Evolutionary conservation across 495 filamentous ascomycete species (phyloP), one percentile per base, ranked within the genome.

Genomic region (Aspergillus ellipticus): DNA sequence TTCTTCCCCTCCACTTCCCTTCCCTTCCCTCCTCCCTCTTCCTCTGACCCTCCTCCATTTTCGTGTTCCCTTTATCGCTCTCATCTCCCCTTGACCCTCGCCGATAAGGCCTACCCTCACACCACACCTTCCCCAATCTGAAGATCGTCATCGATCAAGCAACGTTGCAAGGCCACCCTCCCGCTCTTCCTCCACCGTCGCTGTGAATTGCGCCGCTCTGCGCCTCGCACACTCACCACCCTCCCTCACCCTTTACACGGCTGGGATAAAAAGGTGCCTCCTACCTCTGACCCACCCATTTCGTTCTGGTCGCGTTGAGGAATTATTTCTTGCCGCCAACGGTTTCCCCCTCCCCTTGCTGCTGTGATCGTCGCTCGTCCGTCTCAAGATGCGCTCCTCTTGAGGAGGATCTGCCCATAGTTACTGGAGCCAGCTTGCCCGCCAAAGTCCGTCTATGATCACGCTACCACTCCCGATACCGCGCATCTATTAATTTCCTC

Each of bases 301-400:
- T 37, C 53, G 9, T 6, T n/a, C 35, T 48, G 51, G 26, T 42
- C 45, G 48, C 26, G 47, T 56, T 53, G 58, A 49, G 11, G 54
- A 33, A 22, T 48, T 53, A 17, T 17, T 17, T 55, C 31, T 47
- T 28, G 24, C 53, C 47, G 43, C 24, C 17, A 49, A 41, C 24
- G 37, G 49, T 50, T 50, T 45, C 54, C 47, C 43, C 5, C 21
- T 47, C 20, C 45, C 45, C 21, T 48, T 28, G 45, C 45, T 48
- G 24, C 22, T 22, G 45, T 48, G 45, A 56, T 53, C 26, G 52
- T 19, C 39, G 51, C 51, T 50, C 35, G 56, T 59, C 53, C 51
- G 41, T 29, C 50, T 57, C 61, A 71, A 61, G 65, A 76, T 76
- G 73, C 66, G 66, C 62, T 64, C 59, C 65, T 68, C 64, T 56